Percentiles rank a stretch among this genome's conserved stretches.
Conservation (phyloP, 352 stramenopile species). For the Phytophthora citrophthora region DNA sequence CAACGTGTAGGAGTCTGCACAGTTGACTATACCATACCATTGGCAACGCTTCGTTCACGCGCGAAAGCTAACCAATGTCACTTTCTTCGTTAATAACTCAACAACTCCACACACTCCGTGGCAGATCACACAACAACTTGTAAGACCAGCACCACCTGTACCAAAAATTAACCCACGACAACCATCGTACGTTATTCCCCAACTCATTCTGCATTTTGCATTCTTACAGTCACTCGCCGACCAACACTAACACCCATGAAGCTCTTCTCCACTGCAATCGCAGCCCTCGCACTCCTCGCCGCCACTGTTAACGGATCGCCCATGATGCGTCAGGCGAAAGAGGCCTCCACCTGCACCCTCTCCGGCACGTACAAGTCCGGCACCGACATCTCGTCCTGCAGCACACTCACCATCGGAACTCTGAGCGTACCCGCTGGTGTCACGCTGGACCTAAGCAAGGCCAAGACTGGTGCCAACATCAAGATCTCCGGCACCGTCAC, state of each 20-base stretch:
- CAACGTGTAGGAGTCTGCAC: too few relatives aligned
- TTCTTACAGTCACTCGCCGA: neutral
- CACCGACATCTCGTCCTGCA: slow-evolving; percentile 37
- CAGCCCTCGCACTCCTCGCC: slow-evolving; percentile 5
- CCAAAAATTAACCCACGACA: too few relatives aligned
- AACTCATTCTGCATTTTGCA: neutral
- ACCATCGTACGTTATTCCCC: too few relatives aligned
- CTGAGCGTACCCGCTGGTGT: slow-evolving; percentile 37
- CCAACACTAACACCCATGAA: slow-evolving; percentile 16
- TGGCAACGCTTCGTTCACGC: too few relatives aligned
- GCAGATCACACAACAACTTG: too few relatives aligned
- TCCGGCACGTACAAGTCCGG: slow-evolving; percentile 40
- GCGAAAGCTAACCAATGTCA: too few relatives aligned
- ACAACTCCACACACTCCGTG: too few relatives aligned
- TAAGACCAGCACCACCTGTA: too few relatives aligned
- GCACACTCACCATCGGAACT: slow-evolving; percentile 27
- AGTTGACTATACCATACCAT: too few relatives aligned
- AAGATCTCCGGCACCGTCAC: slow-evolving; percentile 44
- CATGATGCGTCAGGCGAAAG: slow-evolving; percentile 27
- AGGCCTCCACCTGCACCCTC: slow-evolving; percentile 27
- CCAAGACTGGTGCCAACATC: slow-evolving; percentile 32
- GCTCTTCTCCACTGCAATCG: slow-evolving; percentile 15
- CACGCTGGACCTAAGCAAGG: slow-evolving; percentile 39
- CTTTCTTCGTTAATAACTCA: too few relatives aligned
- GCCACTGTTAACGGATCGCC: slow-evolving; percentile 8